phyloP scores from a whole-genome alignment of 2,329 filamentous ascomycete genomes.

The Hypoxylon sp. region DNA sequence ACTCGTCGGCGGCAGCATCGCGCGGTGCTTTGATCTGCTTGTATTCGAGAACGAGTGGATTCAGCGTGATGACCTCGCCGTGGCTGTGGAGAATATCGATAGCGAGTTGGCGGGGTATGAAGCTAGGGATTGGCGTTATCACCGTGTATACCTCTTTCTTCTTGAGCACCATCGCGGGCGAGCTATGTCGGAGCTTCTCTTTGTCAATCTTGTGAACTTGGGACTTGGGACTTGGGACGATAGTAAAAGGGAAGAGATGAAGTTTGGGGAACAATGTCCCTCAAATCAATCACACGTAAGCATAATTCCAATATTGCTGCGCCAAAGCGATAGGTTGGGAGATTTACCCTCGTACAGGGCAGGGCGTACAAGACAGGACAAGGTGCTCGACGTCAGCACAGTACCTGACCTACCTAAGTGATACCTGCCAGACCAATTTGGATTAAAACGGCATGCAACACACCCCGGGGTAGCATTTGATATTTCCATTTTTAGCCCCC shows the following conservation, averaged over 20 bases:
- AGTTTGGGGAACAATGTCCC: conserved; percentile 24
- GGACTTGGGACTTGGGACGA: conserved; percentile 15
- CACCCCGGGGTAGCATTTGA: conserved; percentile 3
- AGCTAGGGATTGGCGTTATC: conserved; percentile 76
- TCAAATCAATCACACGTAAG: conserved; percentile 36
- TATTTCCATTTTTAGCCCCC: conserved; percentile 25
- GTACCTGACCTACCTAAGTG: too few relatives aligned
- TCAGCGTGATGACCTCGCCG: conserved; percentile 76
- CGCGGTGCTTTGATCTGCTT: conserved; percentile 74
- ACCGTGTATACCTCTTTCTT: conserved; percentile 76
- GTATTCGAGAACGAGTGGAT: conserved; percentile 74
- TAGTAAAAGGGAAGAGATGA: conserved; percentile 20
- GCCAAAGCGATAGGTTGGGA: conserved; percentile 31
- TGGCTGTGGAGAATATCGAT: conserved; percentile 79
- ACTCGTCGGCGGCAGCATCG: conserved; percentile 76
- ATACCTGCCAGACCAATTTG: conserved; percentile 23
- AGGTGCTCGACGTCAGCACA: conserved; percentile 33
- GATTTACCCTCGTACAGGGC: conserved; percentile 29
- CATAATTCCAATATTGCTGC: conserved; percentile 30
- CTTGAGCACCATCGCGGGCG: conserved; percentile 60
- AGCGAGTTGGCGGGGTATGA: conserved; percentile 77
- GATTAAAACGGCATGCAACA: conserved; percentile 29
- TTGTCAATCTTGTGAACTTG: conserved; percentile 9
- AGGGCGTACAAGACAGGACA: conserved; percentile 6
- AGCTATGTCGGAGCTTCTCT: conserved; percentile 2